phyloP scores from a whole-genome alignment of 2,329 filamentous ascomycete genomes.

The Aspergillus ruber region DNA sequence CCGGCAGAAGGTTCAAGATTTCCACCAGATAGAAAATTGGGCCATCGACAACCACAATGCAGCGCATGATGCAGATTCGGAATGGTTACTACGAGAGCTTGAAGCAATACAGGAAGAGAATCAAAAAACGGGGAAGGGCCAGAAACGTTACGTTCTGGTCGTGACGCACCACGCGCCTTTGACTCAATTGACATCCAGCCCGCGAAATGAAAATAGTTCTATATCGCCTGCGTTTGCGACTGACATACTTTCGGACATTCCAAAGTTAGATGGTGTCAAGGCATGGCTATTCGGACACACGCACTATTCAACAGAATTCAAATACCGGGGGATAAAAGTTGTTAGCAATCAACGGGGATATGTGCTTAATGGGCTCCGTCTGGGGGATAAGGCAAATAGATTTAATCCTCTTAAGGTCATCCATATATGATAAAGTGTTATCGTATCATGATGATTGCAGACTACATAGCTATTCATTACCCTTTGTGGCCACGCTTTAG shows the following conservation, averaged over 20 bases:
- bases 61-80: slow-evolving; percentile 42
- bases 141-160: slow-evolving; percentile 36
- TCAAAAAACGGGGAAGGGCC: neutral
- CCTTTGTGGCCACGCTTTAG: slow-evolving; percentile 6
- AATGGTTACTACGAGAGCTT: slow-evolving; percentile 45
- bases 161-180: slow-evolving; percentile 55
- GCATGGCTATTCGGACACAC: slow-evolving; percentile 44
- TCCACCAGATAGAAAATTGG: slow-evolving; percentile 49
- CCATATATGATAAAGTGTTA: slow-evolving; percentile 3
- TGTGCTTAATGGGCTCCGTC: slow-evolving; percentile 21
- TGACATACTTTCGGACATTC: slow-evolving; percentile 35
- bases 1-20: slow-evolving; percentile 46
- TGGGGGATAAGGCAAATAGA: slow-evolving; percentile 5
- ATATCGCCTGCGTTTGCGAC: slow-evolving; percentile 50
- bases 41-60: slow-evolving; percentile 45
- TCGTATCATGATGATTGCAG: neutral
- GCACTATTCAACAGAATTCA: slow-evolving; percentile 39
- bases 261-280: slow-evolving; percentile 21
- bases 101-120: slow-evolving; percentile 11
- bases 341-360: slow-evolving; percentile 43
- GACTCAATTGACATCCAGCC: slow-evolving; percentile 43
- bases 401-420: slow-evolving; percentile 15
- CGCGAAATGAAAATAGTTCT: slow-evolving; percentile 42
- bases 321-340: slow-evolving; percentile 26
- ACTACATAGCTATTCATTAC: neutral